Evolutionary conservation across 2,329 filamentous ascomycete genomes (phyloP).

Genomic region (Aspergillus carbonarius): DNA sequence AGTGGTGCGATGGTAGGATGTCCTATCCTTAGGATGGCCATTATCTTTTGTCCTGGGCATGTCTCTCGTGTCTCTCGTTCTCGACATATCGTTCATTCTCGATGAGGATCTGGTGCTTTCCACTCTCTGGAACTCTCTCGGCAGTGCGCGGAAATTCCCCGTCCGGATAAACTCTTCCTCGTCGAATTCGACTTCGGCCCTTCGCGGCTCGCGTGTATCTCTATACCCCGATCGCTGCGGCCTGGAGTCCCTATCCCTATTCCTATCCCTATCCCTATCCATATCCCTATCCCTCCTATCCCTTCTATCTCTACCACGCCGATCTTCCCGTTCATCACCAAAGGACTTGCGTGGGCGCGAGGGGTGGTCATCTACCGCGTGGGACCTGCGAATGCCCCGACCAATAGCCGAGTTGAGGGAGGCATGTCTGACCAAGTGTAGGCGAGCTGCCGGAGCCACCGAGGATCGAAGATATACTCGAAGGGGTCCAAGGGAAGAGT

Average conservation of each 20-base stretch:
- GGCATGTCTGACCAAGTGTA: constrained; percentile 42
- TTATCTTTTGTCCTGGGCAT: background rate
- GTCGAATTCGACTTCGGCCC: constrained; percentile 20
- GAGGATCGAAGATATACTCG: constrained; percentile 17
- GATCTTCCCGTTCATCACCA: background rate
- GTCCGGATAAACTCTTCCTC: constrained; percentile 33
- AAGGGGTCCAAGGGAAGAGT: constrained; percentile 6
- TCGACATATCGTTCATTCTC: background rate
- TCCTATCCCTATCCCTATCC: background rate
- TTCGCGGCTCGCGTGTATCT: background rate
- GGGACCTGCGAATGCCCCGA: constrained; percentile 59
- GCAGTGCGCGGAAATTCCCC: constrained; percentile 30
- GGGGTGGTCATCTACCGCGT: constrained; percentile 2
- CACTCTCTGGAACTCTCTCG: constrained; percentile 21
- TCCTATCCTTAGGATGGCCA: background rate
- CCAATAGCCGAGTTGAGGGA: constrained; percentile 69
- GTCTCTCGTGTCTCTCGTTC: background rate
- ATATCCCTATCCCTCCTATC: background rate
- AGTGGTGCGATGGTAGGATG: background rate
- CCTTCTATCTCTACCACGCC: background rate
- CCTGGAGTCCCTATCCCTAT: background rate
- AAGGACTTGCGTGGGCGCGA: background rate
- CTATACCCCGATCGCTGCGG: background rate
- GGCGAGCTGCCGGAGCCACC: constrained; percentile 6
- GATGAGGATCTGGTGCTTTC: background rate